These are phyloP conservation scores for Hanseniaspora singularis DNA, from an alignment of 805 yeast genomes.

Conservation along the genomic window DNA sequence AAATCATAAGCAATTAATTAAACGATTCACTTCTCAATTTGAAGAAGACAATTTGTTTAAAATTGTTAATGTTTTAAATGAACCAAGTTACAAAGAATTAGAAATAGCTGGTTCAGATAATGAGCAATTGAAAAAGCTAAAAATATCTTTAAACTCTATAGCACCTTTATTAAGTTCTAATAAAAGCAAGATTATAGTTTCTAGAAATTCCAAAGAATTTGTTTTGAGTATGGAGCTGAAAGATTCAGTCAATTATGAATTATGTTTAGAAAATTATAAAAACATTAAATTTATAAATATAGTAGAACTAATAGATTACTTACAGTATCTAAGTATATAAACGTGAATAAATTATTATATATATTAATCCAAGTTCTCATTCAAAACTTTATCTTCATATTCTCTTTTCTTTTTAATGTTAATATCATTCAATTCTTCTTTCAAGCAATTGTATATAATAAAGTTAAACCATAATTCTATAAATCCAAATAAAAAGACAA, in stretches of 20 bases:
- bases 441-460: slow-evolving; percentile 46
- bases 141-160: background rate
- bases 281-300: background rate
- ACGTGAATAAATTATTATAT: slow-evolving; percentile 11
- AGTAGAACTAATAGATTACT: too few relatives aligned
- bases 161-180: background rate
- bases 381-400: slow-evolving; percentile 14
- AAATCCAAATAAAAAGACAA: slow-evolving; percentile 48
- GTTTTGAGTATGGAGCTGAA: background rate
- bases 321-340: background rate
- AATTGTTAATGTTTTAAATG: background rate
- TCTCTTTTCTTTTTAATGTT: slow-evolving; percentile 29
- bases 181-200: background rate
- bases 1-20: slow-evolving; percentile 2
- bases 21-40: background rate
- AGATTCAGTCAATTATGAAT: background rate
- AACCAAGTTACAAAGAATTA: background rate
- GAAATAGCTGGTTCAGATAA: background rate
- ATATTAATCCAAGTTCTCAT: slow-evolving; percentile 14
- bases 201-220: background rate
- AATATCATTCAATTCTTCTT: slow-evolving; percentile 49
- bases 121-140: background rate
- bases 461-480: slow-evolving; percentile 62
- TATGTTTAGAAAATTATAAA: background rate
- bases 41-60: background rate